Evolutionary conservation across 768 basidiomycete species (phyloP).

Genomic region (Kwoniella dejecticola): DNA sequence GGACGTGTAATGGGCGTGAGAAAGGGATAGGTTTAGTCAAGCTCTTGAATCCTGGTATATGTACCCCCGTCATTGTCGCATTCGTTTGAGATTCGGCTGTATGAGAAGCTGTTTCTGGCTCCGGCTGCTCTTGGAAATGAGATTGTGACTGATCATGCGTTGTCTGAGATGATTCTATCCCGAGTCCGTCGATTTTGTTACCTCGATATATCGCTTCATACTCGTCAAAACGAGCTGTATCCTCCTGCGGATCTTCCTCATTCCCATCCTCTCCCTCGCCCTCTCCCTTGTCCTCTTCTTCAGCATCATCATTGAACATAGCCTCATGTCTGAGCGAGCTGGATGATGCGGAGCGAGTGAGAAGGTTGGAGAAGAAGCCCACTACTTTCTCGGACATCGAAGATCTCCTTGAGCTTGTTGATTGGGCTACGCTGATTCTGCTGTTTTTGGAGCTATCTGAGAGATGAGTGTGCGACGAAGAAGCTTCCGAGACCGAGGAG

Average conservation of each 20-base stretch:
- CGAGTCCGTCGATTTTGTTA: too few relatives aligned
- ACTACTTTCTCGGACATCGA: conserved; percentile 22
- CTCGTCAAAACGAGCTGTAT: too few relatives aligned
- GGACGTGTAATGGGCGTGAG: conserved; percentile 12
- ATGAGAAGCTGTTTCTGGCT: too few relatives aligned
- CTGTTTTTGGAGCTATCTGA: neutral
- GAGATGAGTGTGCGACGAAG: neutral
- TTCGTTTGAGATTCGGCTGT: neutral
- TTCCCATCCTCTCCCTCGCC: neutral
- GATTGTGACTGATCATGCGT: too few relatives aligned
- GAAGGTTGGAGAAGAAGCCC: conserved; percentile 12
- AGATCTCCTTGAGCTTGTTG: conserved; percentile 1
- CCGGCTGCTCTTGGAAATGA: neutral
- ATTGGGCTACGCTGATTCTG: neutral
- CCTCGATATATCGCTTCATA: too few relatives aligned
- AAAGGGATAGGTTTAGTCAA: conserved; percentile 11
- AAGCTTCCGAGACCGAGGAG: neutral
- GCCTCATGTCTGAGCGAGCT: neutral
- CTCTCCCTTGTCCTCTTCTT: neutral
- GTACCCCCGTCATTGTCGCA: neutral
- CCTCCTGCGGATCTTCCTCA: neutral
- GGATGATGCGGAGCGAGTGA: conserved; percentile 1
- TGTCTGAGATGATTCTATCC: too few relatives aligned
- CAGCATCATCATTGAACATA: too few relatives aligned
- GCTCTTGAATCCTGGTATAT: too few relatives aligned